Evolutionary conservation across 2,329 filamentous ascomycete species (phyloP), one percentile per base, ranked within the genome.

Genomic region (Epichloe amarillans): DNA sequence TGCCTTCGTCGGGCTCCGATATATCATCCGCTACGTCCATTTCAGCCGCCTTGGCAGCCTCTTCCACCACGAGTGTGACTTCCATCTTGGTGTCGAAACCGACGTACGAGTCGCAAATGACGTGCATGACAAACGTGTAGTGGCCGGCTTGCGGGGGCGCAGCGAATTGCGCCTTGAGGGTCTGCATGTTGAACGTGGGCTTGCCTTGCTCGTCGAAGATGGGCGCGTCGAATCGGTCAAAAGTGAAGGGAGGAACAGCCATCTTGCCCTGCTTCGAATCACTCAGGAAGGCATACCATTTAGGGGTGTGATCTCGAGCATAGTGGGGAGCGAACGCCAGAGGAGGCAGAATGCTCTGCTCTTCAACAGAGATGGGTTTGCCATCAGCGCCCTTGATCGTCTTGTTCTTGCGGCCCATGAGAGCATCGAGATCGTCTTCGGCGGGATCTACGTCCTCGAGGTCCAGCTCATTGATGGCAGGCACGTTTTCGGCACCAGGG

Each of bases 1-100:
- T 76, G 95, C 93, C 93, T 75, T 98, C 93, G 56, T 97, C 93
- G 37, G 94, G 93, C 66, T 98, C 93, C 64, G 88, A 95, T 58
- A 98, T 98, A 53, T 98, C 93, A 61, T 95, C 93, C 58, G 96
- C 89, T 46, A 83, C 86, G 49, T 80, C 79, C 63, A 95, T 83
- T 58, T 84, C 79, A 19, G 80, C 84, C 5, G 88, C 90, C 71
- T 91, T 93, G 67, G 80, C 86, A 36, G 87, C 83, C 60, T 97
- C 90, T 62, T 95, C 89, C 8, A 98, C 88, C 30, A 85, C 79
- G 49, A 98, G 76, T 2, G 86, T 89, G 30, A 95, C 88, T 62
- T 96, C 88, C 75, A 88, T 81, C 75, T 89, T 93, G 47, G 84
- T 86, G 65, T 98, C 94, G 58, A 96, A 88, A 44, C 93, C 93